phyloP scores from a whole-genome alignment of 805 yeast genomes.

The Ogataea populi-albae region DNA sequence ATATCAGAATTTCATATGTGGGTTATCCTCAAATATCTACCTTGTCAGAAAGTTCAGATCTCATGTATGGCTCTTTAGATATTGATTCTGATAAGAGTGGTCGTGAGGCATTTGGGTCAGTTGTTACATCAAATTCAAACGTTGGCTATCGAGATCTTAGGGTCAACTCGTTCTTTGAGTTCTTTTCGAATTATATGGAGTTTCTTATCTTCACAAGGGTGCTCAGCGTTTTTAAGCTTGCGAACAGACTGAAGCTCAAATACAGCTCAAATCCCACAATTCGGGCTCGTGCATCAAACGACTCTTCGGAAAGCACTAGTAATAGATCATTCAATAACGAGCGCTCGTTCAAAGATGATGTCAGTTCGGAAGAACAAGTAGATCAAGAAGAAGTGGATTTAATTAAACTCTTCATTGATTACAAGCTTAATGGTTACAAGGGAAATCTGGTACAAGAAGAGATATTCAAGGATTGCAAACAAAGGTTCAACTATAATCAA shows the following conservation, averaged over 20 bases:
- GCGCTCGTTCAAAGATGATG: neutral
- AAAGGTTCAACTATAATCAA: neutral
- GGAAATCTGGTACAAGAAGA: slow-evolving; percentile 21
- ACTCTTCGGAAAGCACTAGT: too few relatives aligned
- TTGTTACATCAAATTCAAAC: slow-evolving; percentile 1
- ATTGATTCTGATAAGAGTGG: slow-evolving; percentile 8
- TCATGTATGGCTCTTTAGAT: slow-evolving; percentile 7
- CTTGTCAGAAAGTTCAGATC: slow-evolving; percentile 11
- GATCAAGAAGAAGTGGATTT: slow-evolving; percentile 19
- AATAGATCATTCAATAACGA: slow-evolving; percentile 1
- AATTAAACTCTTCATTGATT: slow-evolving; percentile 31
- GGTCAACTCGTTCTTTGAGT: slow-evolving; percentile 30
- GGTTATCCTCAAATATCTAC: slow-evolving; percentile 28
- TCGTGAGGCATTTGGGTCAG: slow-evolving; percentile 5
- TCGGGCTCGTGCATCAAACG: too few relatives aligned
- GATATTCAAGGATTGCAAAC: slow-evolving; percentile 7
- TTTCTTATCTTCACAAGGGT: slow-evolving; percentile 22
- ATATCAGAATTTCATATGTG: slow-evolving; percentile 23
- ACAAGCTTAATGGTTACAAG: slow-evolving; percentile 28
- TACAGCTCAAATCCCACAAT: too few relatives aligned
- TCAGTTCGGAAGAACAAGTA: neutral
- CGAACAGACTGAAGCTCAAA: slow-evolving; percentile 13
- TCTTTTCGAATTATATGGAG: slow-evolving; percentile 30
- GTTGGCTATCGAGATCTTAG: slow-evolving; percentile 27
- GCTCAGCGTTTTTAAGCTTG: slow-evolving; percentile 16